A percentile compares a stretch with the other conserved stretches of the same genome.
phyloP scores from a whole-genome alignment of 2,329 filamentous ascomycete species.

The Pseudogymnoascus sp. region DNA sequence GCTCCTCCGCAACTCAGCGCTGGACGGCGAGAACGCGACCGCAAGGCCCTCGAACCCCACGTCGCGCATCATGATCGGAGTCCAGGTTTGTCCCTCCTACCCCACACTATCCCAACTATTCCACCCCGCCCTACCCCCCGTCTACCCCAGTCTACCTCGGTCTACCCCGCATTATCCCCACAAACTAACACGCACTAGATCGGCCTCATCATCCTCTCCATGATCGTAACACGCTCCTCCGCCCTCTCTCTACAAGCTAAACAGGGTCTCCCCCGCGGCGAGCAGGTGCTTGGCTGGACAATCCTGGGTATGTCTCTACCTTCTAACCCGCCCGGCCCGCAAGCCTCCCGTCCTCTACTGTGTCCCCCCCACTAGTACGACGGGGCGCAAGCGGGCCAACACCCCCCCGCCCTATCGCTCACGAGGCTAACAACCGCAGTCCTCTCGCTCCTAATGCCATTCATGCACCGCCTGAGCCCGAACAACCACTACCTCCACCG shows the following conservation, averaged over 20 bases:
- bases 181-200: slow-evolving; percentile 37
- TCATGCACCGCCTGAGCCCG: slow-evolving; percentile 70
- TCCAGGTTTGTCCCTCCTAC: slow-evolving; percentile 41
- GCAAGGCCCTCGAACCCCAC: slow-evolving; percentile 35
- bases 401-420: background rate
- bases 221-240: slow-evolving; percentile 80
- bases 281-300: slow-evolving; percentile 78
- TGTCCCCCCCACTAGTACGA: background rate
- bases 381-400: background rate
- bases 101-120: background rate
- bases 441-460: slow-evolving; percentile 66
- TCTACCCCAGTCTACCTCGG: background rate
- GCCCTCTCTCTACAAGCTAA: slow-evolving; percentile 78
- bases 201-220: slow-evolving; percentile 70
- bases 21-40: slow-evolving; percentile 18
- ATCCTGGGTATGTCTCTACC: slow-evolving; percentile 53
- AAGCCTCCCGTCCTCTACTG: background rate
- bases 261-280: slow-evolving; percentile 74
- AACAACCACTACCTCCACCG: slow-evolving; percentile 87
- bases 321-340: background rate
- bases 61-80: slow-evolving; percentile 53
- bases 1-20: slow-evolving; percentile 20
- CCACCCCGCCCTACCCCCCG: background rate
- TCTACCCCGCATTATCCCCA: background rate
- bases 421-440: slow-evolving; percentile 36